Base-by-base conservation (phyloP, 495 filamentous ascomycete species). In the Daldinia decipiens region DNA sequence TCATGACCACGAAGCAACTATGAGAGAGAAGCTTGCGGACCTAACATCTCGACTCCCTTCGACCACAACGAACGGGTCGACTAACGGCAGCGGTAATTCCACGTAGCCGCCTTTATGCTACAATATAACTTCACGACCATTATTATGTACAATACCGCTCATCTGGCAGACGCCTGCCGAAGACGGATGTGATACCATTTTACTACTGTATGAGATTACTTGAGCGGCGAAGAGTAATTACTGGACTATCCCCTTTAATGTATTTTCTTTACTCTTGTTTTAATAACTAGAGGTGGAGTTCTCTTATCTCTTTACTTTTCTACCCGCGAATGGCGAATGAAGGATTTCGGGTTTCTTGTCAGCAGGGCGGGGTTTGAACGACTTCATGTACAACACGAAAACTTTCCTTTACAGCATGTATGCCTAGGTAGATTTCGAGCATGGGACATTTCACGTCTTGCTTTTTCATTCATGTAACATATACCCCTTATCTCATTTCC, bases 351-450 rank as follows among this genome's bases (percentile, higher is more conserved):
- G 53, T 19, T 58, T 40, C 11, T 15, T 54, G 39, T 56, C 12
- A 50, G 54, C 26, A 27, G 15, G 24, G 12, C 27, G 47, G 47
- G 21, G 12, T 55, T 24, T 34, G 12, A 13, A 26, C 13, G 62
- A 52, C 32, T 65, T 58, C 32, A 54, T 62, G 62, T 71, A 66
- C 24, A 61, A 47, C 32, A 58, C 12, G 24, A 51, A 13, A 3
- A 19, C 5, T 59, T 55, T 29, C 40, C n/a, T 38, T 53, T 26
- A 13, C 27, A 9, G 13, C 34, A 50, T 58, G 40, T 47, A 58
- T 53, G 19, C 19, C 19, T 24, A 47, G 19, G 3, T 47, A 54
- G 34, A 52, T 62, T 54, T 53, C 0, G 29, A 15, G 47, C 32
- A 45, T 8, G 15, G 55, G 27, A 50, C n/a, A 38, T 58, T 45